These are phyloP conservation scores for Neonectria hederae DNA, from an alignment of 2,329 filamentous ascomycete species.

Conservation along the genomic window DNA sequence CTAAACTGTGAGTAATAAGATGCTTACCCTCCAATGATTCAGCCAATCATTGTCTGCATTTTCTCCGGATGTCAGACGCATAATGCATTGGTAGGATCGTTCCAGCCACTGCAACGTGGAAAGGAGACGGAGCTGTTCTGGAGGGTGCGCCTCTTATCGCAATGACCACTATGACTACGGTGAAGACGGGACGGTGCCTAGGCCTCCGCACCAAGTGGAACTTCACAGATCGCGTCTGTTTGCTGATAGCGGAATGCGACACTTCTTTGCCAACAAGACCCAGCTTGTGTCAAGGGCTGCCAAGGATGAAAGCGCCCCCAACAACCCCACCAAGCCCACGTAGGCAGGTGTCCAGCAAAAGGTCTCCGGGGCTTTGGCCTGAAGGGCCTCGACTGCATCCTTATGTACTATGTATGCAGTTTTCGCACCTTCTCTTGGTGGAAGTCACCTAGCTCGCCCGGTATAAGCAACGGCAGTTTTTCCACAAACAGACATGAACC, in stretches of 20 bases:
- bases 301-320: neutral
- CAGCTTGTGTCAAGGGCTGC: neutral
- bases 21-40: neutral
- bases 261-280: neutral
- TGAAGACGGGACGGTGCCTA: neutral
- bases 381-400: neutral
- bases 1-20: neutral
- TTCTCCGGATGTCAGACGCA: neutral
- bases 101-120: slow-evolving; percentile 4
- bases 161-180: slow-evolving; percentile 2
- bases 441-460: neutral
- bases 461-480: neutral
- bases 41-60: neutral
- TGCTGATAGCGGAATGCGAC: neutral
- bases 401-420: neutral
- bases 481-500: neutral
- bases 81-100: neutral
- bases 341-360: slow-evolving; percentile 1
- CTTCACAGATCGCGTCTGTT: neutral
- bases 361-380: neutral
- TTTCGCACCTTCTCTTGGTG: neutral
- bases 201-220: neutral
- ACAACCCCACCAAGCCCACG: slow-evolving; percentile 5
- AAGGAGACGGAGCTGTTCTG: neutral
- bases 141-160: slow-evolving; percentile 16